Conservation (phyloP, 345 rosid species). For the Noccaea bulbosa region DNA sequence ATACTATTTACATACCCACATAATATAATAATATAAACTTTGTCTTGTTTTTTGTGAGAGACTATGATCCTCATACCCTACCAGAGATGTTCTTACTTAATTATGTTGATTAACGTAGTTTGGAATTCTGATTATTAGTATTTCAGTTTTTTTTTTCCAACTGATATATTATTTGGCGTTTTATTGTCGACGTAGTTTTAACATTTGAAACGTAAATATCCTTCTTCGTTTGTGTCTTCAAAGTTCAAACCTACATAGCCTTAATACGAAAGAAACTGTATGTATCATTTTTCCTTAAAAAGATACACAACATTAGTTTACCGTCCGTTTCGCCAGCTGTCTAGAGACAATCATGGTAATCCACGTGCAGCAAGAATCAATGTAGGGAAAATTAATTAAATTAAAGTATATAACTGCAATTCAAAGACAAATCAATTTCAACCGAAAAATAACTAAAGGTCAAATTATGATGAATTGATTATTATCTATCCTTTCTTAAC, state of each 20-base stretch:
- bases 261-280: not conserved
- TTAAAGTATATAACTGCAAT: conserved; percentile 3
- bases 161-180: too few relatives aligned
- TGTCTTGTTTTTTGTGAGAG: too few relatives aligned
- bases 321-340: conserved; percentile 41
- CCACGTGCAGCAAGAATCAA: conserved; percentile 34
- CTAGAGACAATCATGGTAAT: conserved; percentile 19
- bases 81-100: too few relatives aligned
- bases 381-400: conserved; percentile 9
- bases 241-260: not conserved
- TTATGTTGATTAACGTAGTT: too few relatives aligned
- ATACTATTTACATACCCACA: too few relatives aligned
- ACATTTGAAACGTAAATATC: too few relatives aligned
- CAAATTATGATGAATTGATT: not conserved
- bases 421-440: conserved; percentile 29
- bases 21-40: too few relatives aligned
- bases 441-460: conserved; percentile 11
- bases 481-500: not conserved
- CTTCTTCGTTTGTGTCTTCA: too few relatives aligned
- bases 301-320: conserved; percentile 20
- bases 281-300: not conserved
- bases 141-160: too few relatives aligned
- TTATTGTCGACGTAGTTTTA: too few relatives aligned
- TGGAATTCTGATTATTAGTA: too few relatives aligned
- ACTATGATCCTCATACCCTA: too few relatives aligned